Evolutionary conservation across 163 green algal genomes (phyloP), one percentile per base, ranked within the genome.

Genomic region (Prototheca wickerhamii): DNA sequence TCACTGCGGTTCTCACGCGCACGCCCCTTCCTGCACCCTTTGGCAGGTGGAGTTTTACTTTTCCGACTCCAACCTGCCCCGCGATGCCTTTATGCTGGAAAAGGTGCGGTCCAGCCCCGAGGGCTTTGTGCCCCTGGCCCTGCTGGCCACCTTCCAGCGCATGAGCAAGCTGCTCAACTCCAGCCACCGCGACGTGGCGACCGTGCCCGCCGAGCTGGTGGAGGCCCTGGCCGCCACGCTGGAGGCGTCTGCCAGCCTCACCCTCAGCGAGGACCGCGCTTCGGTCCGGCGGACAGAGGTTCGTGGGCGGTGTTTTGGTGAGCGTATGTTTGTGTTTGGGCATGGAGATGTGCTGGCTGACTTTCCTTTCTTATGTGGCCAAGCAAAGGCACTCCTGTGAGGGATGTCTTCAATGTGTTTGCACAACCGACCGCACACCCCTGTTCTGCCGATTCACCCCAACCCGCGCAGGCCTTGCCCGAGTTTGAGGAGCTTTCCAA

Each of bases 21-120:
- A 7, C 20, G 6, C n/a, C 21, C 59, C 20, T 31, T 32, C 21
- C 33, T 15, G 30, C 56, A 40, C 8, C 28, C 4, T 40, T 3
- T 5, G 43, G 46, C 87, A 98, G 91, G 68, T 98, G 1, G 93
- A 98, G 74, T 98, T 97, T 66, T 98, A 98, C 66, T 97, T 98
- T 72, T 90, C 77, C 37, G 92, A 97, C 70, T 94, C 83, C 82
- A 98, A 98, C 79, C 74, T 97, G 37, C 89, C 89, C 6, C 86
- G 87, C 37, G 93, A 98, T 76, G 84, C 84, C 59, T 98, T 98
- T 71, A 60, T 98, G 61, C 76, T 71, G 31, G 76, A 81, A 18
- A 79, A 91, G 53, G 76, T 95, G 1, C 64, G 84, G 4, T 71
- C 79, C 17, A 71, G 90, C 56, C 54, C 79, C 2, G 79, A 92